Evolutionary conservation across 73 alveolate genomes (phyloP).

Genomic region (Tetrahymena borealis): DNA sequence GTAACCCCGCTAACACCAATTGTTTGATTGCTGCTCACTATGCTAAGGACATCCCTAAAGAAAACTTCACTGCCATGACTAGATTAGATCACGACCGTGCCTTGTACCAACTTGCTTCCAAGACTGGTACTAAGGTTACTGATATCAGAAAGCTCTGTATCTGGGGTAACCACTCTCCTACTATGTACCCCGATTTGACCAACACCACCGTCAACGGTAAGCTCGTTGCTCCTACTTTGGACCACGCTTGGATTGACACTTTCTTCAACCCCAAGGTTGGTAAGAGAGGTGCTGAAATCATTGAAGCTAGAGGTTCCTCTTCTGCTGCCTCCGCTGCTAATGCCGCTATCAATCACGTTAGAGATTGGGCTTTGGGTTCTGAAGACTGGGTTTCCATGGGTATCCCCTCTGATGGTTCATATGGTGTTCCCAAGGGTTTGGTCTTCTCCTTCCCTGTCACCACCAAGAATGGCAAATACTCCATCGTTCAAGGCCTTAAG

Average conservation of each 20-base stretch:
- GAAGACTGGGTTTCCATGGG: slow-evolving; percentile 89
- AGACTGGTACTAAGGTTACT: slow-evolving; percentile 61
- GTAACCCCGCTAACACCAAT: slow-evolving; percentile 98
- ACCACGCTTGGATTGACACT: slow-evolving; percentile 54
- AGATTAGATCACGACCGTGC: slow-evolving; percentile 98
- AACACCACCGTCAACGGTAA: slow-evolving; percentile 63
- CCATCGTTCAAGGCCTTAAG: slow-evolving; percentile 65
- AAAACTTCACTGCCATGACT: slow-evolving; percentile 96
- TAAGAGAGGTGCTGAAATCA: slow-evolving; percentile 95
- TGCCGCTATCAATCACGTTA: slow-evolving; percentile 96
- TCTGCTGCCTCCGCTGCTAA: slow-evolving; percentile 97
- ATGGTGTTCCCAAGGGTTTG: slow-evolving; percentile 81
- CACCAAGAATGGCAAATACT: slow-evolving; percentile 56
- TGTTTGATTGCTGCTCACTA: slow-evolving; percentile 83
- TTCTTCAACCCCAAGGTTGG: slow-evolving; percentile 92
- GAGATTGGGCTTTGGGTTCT: slow-evolving; percentile 95
- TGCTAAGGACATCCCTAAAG: slow-evolving; percentile 84
- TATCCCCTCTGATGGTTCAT: slow-evolving; percentile 79
- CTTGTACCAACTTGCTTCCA: slow-evolving; percentile 80
- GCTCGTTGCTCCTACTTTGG: slow-evolving; percentile 8
- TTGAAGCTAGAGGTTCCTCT: slow-evolving; percentile 84
- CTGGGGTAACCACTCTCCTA: slow-evolving; percentile 98
- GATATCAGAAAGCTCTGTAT: slow-evolving; percentile 75
- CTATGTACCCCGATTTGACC: slow-evolving; percentile 84
- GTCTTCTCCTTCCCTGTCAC: slow-evolving; percentile 88